Evolutionary conservation across 164 flowering plant genomes (phyloP), one percentile per base, ranked within the genome.

Genomic region (Magnolia kwangsiensis): DNA sequence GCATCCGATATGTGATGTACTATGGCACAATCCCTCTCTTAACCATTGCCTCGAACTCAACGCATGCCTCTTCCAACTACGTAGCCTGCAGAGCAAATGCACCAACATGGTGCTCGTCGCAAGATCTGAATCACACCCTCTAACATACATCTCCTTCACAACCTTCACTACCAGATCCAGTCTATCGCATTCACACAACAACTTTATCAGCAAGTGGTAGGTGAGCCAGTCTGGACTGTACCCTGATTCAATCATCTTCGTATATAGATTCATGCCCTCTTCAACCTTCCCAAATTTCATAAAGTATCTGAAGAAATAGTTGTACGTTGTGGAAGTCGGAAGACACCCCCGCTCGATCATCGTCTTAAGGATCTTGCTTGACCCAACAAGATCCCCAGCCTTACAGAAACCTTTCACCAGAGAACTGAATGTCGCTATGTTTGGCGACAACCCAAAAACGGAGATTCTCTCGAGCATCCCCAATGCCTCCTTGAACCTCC

Each of bases 271-370:
- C 90, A 95, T 84, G 27, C 88, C 92, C 78, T 91, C 95, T 72
- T 83, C 83, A 69, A 90, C 78, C 75, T 90, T 95, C 75, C 92
- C 89, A 61, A 68, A 74, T 76, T 83, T 89, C 0, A 88, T 75
- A 61, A 86, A 95, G 82, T 81, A 78, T 79, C 83, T 77, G 69
- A 95, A 89, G 81, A 91, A 90, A 73, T 90, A 91, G 76, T 90
- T 90, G 74, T 95, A 95, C 5, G 97, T 92, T n/a, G 88, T 91
- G 13, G 88, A 77, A 6, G 90, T 91, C n/a, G 98, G 97, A 31
- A 84, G 5, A 75, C 84, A 75, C 4, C 87, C 94, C 63, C 85
- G 83, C 78, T 80, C 82, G 50, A 86, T 83, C 85, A 95, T 95
- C 92, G 82, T 85, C 80, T 90, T 95, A 10, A 93, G 87, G 18